phyloP scores from a whole-genome alignment of 371 early-diverging fungal genomes.

The Umbelopsis sp. region DNA sequence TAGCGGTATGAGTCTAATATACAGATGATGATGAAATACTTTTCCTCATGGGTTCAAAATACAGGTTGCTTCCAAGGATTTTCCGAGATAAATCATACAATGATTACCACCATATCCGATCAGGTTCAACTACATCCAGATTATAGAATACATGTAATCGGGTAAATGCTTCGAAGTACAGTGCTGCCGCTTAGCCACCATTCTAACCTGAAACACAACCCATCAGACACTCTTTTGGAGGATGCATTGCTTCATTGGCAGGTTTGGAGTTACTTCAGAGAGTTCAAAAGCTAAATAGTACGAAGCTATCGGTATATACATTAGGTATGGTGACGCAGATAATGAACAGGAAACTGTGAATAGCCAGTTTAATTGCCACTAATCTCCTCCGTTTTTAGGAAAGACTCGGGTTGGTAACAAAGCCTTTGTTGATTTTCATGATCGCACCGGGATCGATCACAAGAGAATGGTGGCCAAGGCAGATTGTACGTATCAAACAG shows the following conservation, averaged over 20 bases:
- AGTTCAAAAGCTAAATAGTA: not conserved
- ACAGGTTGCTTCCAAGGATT: constrained; percentile 7
- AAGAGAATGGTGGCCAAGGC: constrained; percentile 9
- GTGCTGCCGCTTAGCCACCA: too few relatives aligned
- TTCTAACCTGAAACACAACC: not conserved
- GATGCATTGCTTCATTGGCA: constrained; percentile 12
- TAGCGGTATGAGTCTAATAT: not conserved
- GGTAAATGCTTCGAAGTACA: not conserved
- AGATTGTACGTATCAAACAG: constrained; percentile 8
- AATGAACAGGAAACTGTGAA: not conserved
- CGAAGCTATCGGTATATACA: constrained; percentile 15
- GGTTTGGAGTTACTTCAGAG: constrained; percentile 1
- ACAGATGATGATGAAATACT: too few relatives aligned
- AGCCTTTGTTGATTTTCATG: not conserved
- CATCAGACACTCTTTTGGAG: constrained; percentile 15
- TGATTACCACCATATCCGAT: not conserved
- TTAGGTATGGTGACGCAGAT: not conserved
- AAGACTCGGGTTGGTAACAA: constrained; percentile 6
- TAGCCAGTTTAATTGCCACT: not conserved
- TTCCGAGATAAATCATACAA: not conserved
- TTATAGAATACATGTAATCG: constrained; percentile 14
- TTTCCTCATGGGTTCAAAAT: not conserved
- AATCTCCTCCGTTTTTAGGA: not conserved
- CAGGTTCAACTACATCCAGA: not conserved
- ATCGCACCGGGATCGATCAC: constrained; percentile 16